Evolutionary conservation across 345 rosid genomes (phyloP).

Genomic region (Aegle marmelos): DNA sequence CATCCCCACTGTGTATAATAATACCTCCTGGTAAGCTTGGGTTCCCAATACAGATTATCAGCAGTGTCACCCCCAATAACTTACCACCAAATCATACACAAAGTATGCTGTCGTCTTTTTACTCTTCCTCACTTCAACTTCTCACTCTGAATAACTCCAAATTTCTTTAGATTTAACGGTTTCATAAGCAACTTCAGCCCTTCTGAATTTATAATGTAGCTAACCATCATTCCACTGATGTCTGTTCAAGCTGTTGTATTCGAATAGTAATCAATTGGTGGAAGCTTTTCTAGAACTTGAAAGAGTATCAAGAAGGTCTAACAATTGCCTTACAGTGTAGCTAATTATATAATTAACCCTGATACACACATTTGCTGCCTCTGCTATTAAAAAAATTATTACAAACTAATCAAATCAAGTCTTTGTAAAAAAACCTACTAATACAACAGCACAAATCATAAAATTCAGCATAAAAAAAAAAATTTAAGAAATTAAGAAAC

Average conservation of each 20-base stretch:
- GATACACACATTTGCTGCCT: neutral
- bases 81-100: neutral
- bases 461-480: neutral
- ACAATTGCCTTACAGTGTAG: neutral
- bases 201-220: too few relatives aligned
- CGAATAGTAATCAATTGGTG: neutral
- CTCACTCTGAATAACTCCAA: neutral
- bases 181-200: neutral
- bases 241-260: neutral
- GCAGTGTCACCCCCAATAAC: neutral
- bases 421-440: neutral
- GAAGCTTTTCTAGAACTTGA: neutral
- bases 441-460: neutral
- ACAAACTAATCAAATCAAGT: neutral
- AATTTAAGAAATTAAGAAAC: neutral
- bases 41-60: too few relatives aligned
- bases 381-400: too few relatives aligned
- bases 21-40: neutral
- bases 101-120: neutral
- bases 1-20: neutral
- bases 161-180: too few relatives aligned
- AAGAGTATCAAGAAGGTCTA: neutral
- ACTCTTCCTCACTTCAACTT: neutral
- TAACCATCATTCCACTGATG: neutral
- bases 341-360: neutral